phyloP scores from a whole-genome alignment of 2,329 filamentous ascomycete genomes.

The Trichoderma endophyticum region DNA sequence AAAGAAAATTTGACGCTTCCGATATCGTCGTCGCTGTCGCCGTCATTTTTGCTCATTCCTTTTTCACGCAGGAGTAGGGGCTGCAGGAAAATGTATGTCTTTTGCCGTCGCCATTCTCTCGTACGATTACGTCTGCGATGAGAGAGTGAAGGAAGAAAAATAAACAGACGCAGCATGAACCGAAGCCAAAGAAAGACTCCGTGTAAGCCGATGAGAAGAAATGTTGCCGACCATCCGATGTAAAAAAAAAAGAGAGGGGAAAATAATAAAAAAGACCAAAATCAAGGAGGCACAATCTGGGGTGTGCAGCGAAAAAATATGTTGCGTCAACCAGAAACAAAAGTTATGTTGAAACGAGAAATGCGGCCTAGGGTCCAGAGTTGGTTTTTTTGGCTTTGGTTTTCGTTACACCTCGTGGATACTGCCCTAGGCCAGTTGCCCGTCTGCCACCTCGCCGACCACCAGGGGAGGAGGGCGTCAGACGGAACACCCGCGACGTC shows the following conservation, averaged over 20 bases:
- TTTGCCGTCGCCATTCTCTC: not conserved
- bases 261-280: constrained; percentile 21
- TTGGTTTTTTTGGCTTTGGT: not conserved
- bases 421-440: not conserved
- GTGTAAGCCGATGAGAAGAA: constrained; percentile 27
- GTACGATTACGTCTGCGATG: not conserved
- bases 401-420: not conserved
- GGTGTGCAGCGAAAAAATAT: constrained; percentile 2
- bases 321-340: constrained; percentile 11
- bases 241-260: constrained; percentile 28
- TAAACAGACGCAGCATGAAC: constrained; percentile 7
- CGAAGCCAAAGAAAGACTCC: constrained; percentile 29
- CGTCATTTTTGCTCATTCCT: constrained; percentile 13
- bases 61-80: constrained; percentile 11
- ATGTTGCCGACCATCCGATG: constrained; percentile 30
- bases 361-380: not conserved
- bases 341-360: not conserved
- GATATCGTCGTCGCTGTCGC: constrained; percentile 6
- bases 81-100: not conserved
- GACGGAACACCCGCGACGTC: constrained; percentile 16
- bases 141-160: not conserved
- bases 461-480: not conserved
- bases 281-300: constrained; percentile 27
- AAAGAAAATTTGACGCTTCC: constrained; percentile 18
- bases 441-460: constrained; percentile 13